phyloP scores from a whole-genome alignment of 495 filamentous ascomycete genomes.

The Lophiostoma macrostomum region DNA sequence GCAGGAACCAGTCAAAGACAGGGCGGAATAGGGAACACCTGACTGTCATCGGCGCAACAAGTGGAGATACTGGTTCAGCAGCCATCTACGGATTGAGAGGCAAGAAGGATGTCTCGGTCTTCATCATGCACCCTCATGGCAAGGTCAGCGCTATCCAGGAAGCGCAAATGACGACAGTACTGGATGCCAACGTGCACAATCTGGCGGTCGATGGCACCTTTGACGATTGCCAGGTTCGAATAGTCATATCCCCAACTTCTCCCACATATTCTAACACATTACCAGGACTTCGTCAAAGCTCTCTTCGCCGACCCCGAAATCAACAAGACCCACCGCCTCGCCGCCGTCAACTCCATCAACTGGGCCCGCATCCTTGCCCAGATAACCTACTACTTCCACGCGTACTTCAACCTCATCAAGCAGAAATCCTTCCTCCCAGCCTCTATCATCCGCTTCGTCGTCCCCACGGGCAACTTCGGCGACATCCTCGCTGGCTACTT shows the following conservation, averaged over 20 bases:
- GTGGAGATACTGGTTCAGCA: slow-evolving; percentile 90
- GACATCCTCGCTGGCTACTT: slow-evolving; percentile 93
- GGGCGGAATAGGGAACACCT: slow-evolving; percentile 74
- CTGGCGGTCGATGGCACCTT: slow-evolving; percentile 82
- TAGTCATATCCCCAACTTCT: slow-evolving; percentile 4
- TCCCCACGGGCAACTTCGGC: slow-evolving; percentile 95
- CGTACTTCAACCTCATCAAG: slow-evolving; percentile 77
- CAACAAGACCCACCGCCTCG: slow-evolving; percentile 71
- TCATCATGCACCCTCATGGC: slow-evolving; percentile 84
- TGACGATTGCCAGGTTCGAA: slow-evolving; percentile 91
- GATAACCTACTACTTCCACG: slow-evolving; percentile 87
- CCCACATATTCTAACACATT: background rate
- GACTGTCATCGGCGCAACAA: slow-evolving; percentile 87
- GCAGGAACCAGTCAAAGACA: slow-evolving; percentile 73
- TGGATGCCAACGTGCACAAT: slow-evolving; percentile 87
- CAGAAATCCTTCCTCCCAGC: slow-evolving; percentile 47
- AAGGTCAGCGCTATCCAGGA: slow-evolving; percentile 83
- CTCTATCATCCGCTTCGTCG: slow-evolving; percentile 70
- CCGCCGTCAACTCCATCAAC: slow-evolving; percentile 89
- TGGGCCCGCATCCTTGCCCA: slow-evolving; percentile 89
- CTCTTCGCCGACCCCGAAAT: slow-evolving; percentile 78
- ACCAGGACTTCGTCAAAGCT: slow-evolving; percentile 85
- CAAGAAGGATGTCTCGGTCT: slow-evolving; percentile 91
- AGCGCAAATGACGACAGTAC: slow-evolving; percentile 89
- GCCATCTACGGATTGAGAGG: slow-evolving; percentile 96